Base-by-base conservation (phyloP, 176 grass and related monocot species). In the Juncus inflexus region DNA sequence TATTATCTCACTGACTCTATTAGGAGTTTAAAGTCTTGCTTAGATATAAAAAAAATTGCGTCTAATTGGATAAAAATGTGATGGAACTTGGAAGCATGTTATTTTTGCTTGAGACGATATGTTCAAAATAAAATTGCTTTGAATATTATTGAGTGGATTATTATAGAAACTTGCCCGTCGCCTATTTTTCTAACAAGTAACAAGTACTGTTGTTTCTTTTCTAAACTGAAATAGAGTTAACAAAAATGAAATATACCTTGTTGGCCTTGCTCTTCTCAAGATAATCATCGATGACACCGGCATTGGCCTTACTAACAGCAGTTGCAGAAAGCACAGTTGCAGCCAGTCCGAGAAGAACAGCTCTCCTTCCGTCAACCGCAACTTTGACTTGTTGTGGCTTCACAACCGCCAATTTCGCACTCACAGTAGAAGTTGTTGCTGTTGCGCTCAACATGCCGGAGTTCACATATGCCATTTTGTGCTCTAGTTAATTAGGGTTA, bases 221-320 rank as follows among this genome's bases (percentile, higher is more conserved):
- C 19, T 28, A 28, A 9, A 15, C 19, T 53, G 49, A 12, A 0
- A 40, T 40, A 19, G 8, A 37, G 35, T 15, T 12, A 37, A 35
- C n/a, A 4, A 72, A 14, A 70, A 64, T 12, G 10, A 14, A 28
- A 12, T 43, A 12, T 35, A 84, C 92, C 87, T 99, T 89, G 78
- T 99, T 99, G 57, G 78, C 83, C 78, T 92, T 89, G 85, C 94
- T 92, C 72, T 86, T 99, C 85, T 99, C 94, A 1, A 99, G 94
- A 74, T 99, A 99, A 15, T 99, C 94, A 2, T 89, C 94, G 2
- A 99, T 70, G 57, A 99, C 12, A 15, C 82, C 78, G 3, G 94
- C 94, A 40, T 73, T 72, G 55, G 94, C 85, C 0, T 80, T 68
- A 38, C 77, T 15, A 56, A 76, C 63, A 2, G 79, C 73, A 0